Evolutionary conservation across 2,329 filamentous ascomycete species (phyloP).

Genomic region (Penicillium palitans): DNA sequence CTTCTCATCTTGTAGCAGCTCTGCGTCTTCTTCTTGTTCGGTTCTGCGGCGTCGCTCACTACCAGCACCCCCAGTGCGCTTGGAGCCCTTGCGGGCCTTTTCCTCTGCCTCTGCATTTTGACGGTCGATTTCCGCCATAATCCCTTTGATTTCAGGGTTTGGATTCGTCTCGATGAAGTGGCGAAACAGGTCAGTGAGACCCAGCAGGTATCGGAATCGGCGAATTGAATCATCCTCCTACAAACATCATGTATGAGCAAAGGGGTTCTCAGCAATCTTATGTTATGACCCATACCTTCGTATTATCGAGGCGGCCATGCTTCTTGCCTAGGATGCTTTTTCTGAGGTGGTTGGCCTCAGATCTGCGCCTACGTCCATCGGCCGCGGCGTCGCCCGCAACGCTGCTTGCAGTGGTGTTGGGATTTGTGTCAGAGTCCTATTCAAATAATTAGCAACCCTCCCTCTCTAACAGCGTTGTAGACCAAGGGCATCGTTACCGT

Average conservation of each 20-base stretch:
- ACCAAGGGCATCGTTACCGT: constrained; percentile 46
- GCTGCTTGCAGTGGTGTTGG: constrained; percentile 75
- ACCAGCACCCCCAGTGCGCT: constrained; percentile 80
- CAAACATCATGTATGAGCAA: constrained; percentile 16
- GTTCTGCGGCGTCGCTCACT: constrained; percentile 80
- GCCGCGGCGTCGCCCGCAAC: constrained; percentile 69
- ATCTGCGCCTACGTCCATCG: constrained; percentile 82
- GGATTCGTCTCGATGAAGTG: constrained; percentile 99
- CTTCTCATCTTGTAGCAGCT: constrained; percentile 82
- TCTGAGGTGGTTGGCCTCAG: constrained; percentile 84
- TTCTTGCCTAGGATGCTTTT: constrained; percentile 94
- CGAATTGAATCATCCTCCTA: constrained; percentile 94
- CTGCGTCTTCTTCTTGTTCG: constrained; percentile 96
- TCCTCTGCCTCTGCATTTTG: constrained; percentile 75
- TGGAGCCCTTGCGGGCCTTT: constrained; percentile 69
- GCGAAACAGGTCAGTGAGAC: constrained; percentile 92
- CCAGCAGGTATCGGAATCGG: constrained; percentile 90
- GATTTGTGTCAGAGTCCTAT: constrained; percentile 65
- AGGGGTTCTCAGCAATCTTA: background rate
- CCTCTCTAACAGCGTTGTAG: background rate
- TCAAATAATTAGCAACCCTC: constrained; percentile 3
- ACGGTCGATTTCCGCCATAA: constrained; percentile 91
- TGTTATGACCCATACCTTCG: constrained; percentile 64
- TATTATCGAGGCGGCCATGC: constrained; percentile 86
- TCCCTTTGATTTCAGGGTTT: constrained; percentile 88